Conservation (phyloP, 2,329 filamentous ascomycete species). For the Fusarium domesticum region DNA sequence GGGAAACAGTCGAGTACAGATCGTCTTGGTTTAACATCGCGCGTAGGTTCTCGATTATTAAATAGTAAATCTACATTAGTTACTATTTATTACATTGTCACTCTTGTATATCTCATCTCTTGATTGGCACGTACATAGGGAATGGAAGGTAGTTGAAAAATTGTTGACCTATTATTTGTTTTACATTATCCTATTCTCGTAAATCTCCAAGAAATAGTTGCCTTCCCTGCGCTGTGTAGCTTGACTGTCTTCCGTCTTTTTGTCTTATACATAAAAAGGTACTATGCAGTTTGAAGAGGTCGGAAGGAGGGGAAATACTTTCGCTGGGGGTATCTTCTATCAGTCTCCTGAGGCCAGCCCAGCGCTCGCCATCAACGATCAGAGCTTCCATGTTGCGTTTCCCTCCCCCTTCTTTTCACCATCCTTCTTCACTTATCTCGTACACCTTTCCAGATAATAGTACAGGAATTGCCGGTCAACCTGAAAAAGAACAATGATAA, state of each 20-base stretch:
- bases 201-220: constrained; percentile 9
- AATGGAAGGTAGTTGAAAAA: too few species aligned
- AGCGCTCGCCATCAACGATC: constrained; percentile 25
- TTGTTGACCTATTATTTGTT: too few species aligned
- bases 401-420: constrained; percentile 17
- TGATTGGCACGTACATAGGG: too few species aligned
- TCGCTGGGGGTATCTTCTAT: constrained; percentile 36
- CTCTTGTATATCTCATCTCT: too few species aligned
- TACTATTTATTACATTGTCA: too few species aligned
- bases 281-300: constrained; percentile 29
- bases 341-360: constrained; percentile 33
- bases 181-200: too few species aligned
- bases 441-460: constrained; percentile 28
- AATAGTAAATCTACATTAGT: too few species aligned
- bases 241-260: constrained; percentile 20
- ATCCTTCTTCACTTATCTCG: constrained; percentile 22
- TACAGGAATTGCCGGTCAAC: constrained; percentile 16
- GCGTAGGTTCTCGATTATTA: constrained; percentile 4
- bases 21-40: too few species aligned
- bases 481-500: too few species aligned
- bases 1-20: too few species aligned
- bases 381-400: constrained; percentile 24
- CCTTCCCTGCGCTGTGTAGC: constrained; percentile 27
- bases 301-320: constrained; percentile 22
- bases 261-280: constrained; percentile 12